Percentiles rank a stretch among this genome's conserved stretches.
Conservation (phyloP, 2,329 filamentous ascomycete species). For the Lasiodiplodia theobromae region DNA sequence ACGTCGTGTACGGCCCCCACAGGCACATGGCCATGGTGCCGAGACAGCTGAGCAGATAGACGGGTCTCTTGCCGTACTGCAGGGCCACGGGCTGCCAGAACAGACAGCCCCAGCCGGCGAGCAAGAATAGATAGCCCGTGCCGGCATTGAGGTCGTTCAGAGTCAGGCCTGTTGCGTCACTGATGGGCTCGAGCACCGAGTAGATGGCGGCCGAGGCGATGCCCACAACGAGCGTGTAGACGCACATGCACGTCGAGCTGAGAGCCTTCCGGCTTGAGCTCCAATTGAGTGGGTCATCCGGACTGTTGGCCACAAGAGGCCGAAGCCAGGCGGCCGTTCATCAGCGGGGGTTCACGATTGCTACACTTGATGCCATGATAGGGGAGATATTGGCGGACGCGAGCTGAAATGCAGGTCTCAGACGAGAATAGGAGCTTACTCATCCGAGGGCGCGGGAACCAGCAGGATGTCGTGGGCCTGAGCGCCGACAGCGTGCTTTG, state of each 20-base stretch:
- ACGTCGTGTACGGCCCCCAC: slow-evolving; percentile 54
- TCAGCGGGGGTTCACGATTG: slow-evolving; percentile 1
- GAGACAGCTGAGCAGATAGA: slow-evolving; percentile 55
- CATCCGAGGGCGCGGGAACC: slow-evolving; percentile 46
- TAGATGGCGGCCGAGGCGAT: slow-evolving; percentile 59
- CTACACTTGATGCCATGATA: neutral
- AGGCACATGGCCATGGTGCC: slow-evolving; percentile 47
- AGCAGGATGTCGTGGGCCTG: slow-evolving; percentile 49
- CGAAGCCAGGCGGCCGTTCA: neutral
- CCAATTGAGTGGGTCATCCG: slow-evolving; percentile 48
- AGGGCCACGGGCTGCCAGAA: slow-evolving; percentile 62
- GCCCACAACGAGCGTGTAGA: slow-evolving; percentile 59
- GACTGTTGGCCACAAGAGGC: slow-evolving; percentile 24
- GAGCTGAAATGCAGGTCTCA: neutral
- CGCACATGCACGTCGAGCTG: slow-evolving; percentile 52
- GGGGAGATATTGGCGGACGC: slow-evolving; percentile 9
- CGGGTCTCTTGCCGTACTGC: slow-evolving; percentile 59
- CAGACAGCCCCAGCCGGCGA: slow-evolving; percentile 60
- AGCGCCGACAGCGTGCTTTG: slow-evolving; percentile 45
- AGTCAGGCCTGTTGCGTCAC: slow-evolving; percentile 55
- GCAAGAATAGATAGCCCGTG: slow-evolving; percentile 61
- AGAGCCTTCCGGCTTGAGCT: slow-evolving; percentile 38
- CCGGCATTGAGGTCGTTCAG: slow-evolving; percentile 56
- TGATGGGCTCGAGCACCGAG: slow-evolving; percentile 57
- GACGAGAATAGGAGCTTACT: slow-evolving; percentile 30